Conservation (phyloP, 768 basidiomycete species). For the Peribolospora baueri region DNA sequence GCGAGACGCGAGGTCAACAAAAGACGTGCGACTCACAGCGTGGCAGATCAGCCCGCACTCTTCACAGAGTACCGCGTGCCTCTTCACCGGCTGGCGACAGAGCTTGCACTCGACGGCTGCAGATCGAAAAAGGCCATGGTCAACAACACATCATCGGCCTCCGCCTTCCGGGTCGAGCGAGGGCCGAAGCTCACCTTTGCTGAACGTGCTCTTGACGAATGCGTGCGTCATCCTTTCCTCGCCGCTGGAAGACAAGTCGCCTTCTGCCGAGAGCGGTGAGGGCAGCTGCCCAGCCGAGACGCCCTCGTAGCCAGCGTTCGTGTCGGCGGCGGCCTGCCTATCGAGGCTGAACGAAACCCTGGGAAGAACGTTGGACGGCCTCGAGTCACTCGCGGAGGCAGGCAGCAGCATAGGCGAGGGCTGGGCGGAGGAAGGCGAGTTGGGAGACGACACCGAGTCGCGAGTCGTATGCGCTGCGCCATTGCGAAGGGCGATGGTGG, state of each 20-base stretch:
- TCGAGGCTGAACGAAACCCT: no score
- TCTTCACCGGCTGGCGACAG: conserved; percentile 55
- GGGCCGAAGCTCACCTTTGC: conserved; percentile 41
- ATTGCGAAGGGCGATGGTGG: neutral
- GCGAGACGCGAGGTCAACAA: no score
- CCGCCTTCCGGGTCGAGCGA: neutral
- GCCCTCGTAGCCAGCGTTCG: no score
- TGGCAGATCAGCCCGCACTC: conserved; percentile 77
- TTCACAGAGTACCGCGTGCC: conserved; percentile 63
- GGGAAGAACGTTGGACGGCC: neutral
- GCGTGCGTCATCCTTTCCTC: conserved; percentile 30
- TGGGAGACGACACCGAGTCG: no score
- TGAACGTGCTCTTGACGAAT: conserved; percentile 79
- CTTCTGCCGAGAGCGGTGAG: conserved; percentile 20
- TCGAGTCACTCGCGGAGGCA: neutral
- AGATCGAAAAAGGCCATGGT: neutral
- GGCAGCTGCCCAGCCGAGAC: no score
- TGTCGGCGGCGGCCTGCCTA: no score
- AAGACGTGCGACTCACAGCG: conserved; percentile 13
- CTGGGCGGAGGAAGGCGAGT: neutral
- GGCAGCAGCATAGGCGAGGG: neutral
- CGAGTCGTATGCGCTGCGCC: no score
- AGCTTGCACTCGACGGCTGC: conserved; percentile 69
- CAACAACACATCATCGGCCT: neutral
- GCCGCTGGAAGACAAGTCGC: neutral